These are phyloP conservation scores for Aspergillus unguis DNA, from an alignment of 2,329 filamentous ascomycete genomes.

Conservation along the genomic window DNA sequence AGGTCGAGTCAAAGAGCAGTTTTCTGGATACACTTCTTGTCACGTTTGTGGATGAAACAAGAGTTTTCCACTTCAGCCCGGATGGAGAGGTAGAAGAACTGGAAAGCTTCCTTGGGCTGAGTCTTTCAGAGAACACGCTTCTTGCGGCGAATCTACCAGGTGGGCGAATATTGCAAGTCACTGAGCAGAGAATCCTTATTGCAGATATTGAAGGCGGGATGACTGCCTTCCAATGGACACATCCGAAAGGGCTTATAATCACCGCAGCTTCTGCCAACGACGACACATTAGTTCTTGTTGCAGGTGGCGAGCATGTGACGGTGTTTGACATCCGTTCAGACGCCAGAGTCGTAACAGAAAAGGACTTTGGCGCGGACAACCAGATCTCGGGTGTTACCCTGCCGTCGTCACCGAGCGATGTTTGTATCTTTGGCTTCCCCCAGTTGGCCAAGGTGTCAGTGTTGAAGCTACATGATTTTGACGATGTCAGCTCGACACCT, in stretches of 20 bases:
- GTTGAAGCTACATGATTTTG: constrained; percentile 64
- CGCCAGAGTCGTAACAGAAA: constrained; percentile 57
- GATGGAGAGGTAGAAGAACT: constrained; percentile 83
- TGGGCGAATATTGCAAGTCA: constrained; percentile 72
- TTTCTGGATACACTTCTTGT: constrained; percentile 68
- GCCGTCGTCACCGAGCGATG: constrained; percentile 58
- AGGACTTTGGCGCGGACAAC: constrained; percentile 62
- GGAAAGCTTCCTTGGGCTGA: constrained; percentile 68
- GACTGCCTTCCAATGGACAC: constrained; percentile 46
- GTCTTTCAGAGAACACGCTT: constrained; percentile 68
- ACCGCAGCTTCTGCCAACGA: constrained; percentile 75
- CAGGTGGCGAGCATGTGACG: constrained; percentile 69
- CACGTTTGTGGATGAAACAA: constrained; percentile 78
- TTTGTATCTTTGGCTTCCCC: constrained; percentile 86
- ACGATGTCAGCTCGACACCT: constrained; percentile 62
- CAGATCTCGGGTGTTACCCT: constrained; percentile 85
- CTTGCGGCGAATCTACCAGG: constrained; percentile 63
- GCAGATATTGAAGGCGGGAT: constrained; percentile 55
- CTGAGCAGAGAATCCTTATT: constrained; percentile 60
- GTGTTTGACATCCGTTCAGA: constrained; percentile 63
- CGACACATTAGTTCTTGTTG: constrained; percentile 66
- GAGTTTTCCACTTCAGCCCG: constrained; percentile 71
- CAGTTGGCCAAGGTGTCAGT: constrained; percentile 75
- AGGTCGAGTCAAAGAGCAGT: constrained; percentile 42
- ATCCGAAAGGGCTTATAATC: constrained; percentile 54